Conservation (phyloP, 768 basidiomycete genomes). For the Xerocomellus amylosporus region DNA sequence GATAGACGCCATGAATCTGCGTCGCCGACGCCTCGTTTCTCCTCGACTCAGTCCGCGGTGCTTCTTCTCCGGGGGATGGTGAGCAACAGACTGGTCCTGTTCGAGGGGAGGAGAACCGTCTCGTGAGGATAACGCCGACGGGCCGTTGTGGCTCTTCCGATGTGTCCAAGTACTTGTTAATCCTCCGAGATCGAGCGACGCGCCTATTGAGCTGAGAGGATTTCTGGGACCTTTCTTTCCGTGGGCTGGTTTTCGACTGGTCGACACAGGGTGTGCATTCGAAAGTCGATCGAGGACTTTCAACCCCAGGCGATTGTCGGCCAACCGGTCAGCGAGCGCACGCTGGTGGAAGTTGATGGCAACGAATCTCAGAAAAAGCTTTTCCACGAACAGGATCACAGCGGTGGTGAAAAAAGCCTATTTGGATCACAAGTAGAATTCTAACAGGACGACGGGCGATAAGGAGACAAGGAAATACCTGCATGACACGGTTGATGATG, state of each 20-base stretch:
- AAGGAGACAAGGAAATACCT: slow-evolving; percentile 39
- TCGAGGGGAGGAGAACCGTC: slow-evolving; percentile 8
- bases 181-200: slow-evolving; percentile 36
- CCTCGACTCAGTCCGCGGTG: slow-evolving; percentile 22
- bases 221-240: slow-evolving; percentile 47
- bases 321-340: slow-evolving; percentile 69
- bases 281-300: slow-evolving; percentile 70
- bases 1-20: slow-evolving; percentile 57
- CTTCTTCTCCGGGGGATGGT: slow-evolving; percentile 10
- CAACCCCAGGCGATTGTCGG: slow-evolving; percentile 67
- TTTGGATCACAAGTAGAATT: slow-evolving; percentile 4
- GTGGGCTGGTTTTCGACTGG: slow-evolving; percentile 38
- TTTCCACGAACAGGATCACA: slow-evolving; percentile 49
- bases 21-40: slow-evolving; percentile 41
- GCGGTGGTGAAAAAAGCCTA: slow-evolving; percentile 46
- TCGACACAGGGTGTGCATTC: slow-evolving; percentile 50
- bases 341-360: slow-evolving; percentile 80
- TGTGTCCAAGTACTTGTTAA: slow-evolving; percentile 12
- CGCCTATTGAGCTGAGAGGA: slow-evolving; percentile 35
- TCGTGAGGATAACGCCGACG: slow-evolving; percentile 2
- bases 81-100: slow-evolving; percentile 10
- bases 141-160: slow-evolving; percentile 11
- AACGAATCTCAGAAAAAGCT: slow-evolving; percentile 67
- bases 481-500: slow-evolving; percentile 67
- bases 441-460: slow-evolving; percentile 1